Base-by-base conservation (phyloP, 2,329 filamentous ascomycete genomes). In the Colletotrichum costaricense region DNA sequence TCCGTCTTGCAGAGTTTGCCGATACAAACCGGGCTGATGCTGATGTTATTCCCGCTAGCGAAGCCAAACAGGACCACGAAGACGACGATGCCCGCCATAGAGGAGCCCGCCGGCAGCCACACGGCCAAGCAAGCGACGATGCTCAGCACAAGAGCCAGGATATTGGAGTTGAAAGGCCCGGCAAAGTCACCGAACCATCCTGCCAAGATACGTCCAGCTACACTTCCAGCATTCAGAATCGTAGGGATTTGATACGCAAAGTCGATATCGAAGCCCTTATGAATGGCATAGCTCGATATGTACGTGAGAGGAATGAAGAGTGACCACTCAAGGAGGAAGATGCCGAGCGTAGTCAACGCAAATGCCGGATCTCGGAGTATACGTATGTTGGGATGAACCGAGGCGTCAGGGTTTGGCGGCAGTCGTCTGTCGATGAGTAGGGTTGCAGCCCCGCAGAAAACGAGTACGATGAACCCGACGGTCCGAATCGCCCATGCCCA, bases 161-260 rank as follows among this genome's bases (percentile, higher is more conserved):
- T 90, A 83, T 95, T 94, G 22, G 91, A 91, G 79, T 98, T 98
- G 85, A 94, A 97, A 2, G 94, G 89, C 0, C 96, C 96, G n/a
- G 96, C 84, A 55, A 88, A 88, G 81, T 98, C 95, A 1, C 94
- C 92, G 74, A 93, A 89, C 80, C 93, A 93, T 0, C 95, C 95
- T 0, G 95, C 94, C 1, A 95, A 84, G 79, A 91, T 92, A 42
- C 96, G 91, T 3, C 96, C 95, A 14, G 97, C 84, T 67, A 94
- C 92, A 0, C 92, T 95, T 9, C 91, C 94, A 1, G 91, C 93
- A 80, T 97, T 98, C 80, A 98, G 87, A 74, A 98, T 92, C 9
- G 94, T 92, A 26, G 97, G 85, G 68, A 97, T 87, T 79, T 95
- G 91, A 80, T 94, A 97, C 2, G 93, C 90, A 77, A 97, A 93